Base-by-base conservation (phyloP, 169 alveolate species). In the Plasmodium coatneyi region DNA sequence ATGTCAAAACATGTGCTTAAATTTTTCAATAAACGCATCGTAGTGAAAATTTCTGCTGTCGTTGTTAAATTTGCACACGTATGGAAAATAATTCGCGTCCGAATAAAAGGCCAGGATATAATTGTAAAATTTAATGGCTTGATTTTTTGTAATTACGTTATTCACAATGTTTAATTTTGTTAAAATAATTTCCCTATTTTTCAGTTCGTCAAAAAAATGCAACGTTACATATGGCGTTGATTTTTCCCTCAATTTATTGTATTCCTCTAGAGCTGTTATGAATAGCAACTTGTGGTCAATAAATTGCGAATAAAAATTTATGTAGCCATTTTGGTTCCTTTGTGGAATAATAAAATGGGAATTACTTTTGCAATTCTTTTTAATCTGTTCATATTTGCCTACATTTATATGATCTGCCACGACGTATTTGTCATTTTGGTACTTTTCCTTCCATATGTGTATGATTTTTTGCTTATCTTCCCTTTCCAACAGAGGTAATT, bases 41-140 rank as follows among this genome's bases (percentile, higher is more conserved):
- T 84, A 84, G 71, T 76, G 79, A 84, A 84, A 84, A 84, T 84
- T 84, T 74, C 93, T 84, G 43, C 93, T 84, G 79, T 84, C 93
- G 34, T 84, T 74, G 41, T 84, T 84, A 84, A 84, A 84, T 84
- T 84, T 84, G 43, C 66, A 7, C 39, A 84, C 84, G 41, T 84
- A 84, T 60, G 54, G 80, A 76, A 84, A 84, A 84, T 84, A 74
- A 74, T 84, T 84, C 25, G 32, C 54, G 93, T 84, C 93, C 39
- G 83, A 72, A 84, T 84, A 84, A 84, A 84, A 84, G 80, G 84
- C 74, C 46, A 74, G 72, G 60, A 84, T 74, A 28, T 84, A 74
- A 46, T 74, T 84, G 79, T 74, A 84, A 84, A 84, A 49, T 72
- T 84, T 84, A 43, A 46, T 72, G 82, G 93, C 93, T 84, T 84